phyloP scores from a whole-genome alignment of 768 basidiomycete species.

The Myochromella boudieri region DNA sequence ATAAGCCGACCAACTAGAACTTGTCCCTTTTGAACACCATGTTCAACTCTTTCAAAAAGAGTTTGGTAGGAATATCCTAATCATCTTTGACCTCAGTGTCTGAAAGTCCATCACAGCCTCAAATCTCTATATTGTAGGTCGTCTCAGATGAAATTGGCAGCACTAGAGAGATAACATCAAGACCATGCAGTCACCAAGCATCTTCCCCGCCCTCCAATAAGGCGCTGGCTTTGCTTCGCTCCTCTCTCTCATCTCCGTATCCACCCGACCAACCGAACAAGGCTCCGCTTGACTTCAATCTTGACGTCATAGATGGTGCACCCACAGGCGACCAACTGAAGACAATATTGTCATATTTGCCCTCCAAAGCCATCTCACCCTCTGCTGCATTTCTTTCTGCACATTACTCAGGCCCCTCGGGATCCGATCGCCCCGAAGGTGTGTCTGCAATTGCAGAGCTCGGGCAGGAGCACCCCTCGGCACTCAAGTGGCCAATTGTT shows the following conservation, averaged over 20 bases:
- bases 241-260: conserved; percentile 60
- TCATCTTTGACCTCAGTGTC: background rate
- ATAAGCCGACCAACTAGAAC: too few species aligned
- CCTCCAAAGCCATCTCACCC: conserved; percentile 37
- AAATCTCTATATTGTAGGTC: conserved; percentile 68
- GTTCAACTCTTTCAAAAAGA: conserved; percentile 39
- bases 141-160: background rate
- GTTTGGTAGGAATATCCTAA: conserved; percentile 26
- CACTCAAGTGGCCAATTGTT: conserved; percentile 77
- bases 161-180: conserved; percentile 3
- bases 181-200: conserved; percentile 54
- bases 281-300: conserved; percentile 63
- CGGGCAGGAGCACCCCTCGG: conserved; percentile 53
- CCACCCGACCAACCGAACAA: conserved; percentile 47
- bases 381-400: conserved; percentile 56
- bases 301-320: conserved; percentile 67
- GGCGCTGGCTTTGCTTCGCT: conserved; percentile 59
- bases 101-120: conserved; percentile 39
- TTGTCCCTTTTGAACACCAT: conserved; percentile 19
- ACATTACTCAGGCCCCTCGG: conserved; percentile 50
- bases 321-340: conserved; percentile 70
- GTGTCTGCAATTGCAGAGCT: conserved; percentile 48
- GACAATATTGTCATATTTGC: conserved; percentile 65
- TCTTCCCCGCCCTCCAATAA: conserved; percentile 63
- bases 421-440: conserved; percentile 37